Conservation (phyloP, 176 grass and related monocot species). For the Juncus inflexus region DNA sequence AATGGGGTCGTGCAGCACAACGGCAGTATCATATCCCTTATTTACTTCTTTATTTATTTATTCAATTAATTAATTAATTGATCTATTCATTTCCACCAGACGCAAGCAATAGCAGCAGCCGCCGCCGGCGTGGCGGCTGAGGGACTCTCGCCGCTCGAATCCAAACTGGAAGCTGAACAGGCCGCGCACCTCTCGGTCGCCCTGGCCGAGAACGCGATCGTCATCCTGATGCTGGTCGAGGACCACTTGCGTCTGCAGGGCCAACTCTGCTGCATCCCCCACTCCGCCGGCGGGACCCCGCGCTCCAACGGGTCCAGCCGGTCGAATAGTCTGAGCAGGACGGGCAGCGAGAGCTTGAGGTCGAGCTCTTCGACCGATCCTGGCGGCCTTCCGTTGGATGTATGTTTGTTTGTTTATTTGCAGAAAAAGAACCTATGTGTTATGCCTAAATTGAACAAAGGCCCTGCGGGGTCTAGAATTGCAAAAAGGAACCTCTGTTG, state of each 20-base stretch:
- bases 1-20: no score
- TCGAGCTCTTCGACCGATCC: slow-evolving; percentile 77
- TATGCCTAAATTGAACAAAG: no score
- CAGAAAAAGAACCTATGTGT: no score
- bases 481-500: no score
- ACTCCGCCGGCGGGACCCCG: slow-evolving; percentile 34
- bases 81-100: slow-evolving; percentile 40
- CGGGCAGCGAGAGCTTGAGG: slow-evolving; percentile 43
- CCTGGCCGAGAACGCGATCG: slow-evolving; percentile 89
- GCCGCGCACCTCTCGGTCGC: slow-evolving; percentile 95
- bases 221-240: slow-evolving; percentile 98
- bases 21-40: no score
- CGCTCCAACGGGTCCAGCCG: slow-evolving; percentile 47
- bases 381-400: slow-evolving; percentile 85
- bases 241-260: slow-evolving; percentile 93
- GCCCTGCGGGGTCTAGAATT: no score
- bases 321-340: slow-evolving; percentile 60
- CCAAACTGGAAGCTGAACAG: slow-evolving; percentile 91
- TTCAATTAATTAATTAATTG: no score
- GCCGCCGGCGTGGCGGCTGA: slow-evolving; percentile 98
- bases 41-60: no score
- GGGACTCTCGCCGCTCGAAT: slow-evolving; percentile 82
- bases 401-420: slow-evolving; percentile 39
- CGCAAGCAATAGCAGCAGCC: slow-evolving; percentile 95
- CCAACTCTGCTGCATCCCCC: slow-evolving; percentile 57